These are phyloP conservation scores for Ramalina intermedia DNA, from an alignment of 495 filamentous ascomycete species.

Conservation along the genomic window DNA sequence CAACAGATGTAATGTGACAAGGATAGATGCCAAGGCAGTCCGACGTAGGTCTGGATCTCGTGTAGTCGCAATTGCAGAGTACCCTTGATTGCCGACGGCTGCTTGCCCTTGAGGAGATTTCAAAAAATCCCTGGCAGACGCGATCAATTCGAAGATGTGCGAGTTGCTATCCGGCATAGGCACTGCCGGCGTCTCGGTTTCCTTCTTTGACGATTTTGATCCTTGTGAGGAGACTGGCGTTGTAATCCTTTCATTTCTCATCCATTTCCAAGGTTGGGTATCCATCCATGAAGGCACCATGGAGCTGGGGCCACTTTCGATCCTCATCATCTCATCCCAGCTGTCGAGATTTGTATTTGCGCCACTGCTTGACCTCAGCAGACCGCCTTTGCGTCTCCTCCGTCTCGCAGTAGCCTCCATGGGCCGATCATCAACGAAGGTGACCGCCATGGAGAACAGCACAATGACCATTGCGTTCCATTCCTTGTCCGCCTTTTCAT, in stretches of 20 bases:
- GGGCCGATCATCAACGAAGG: slow-evolving; percentile 28
- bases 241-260: slow-evolving; percentile 34
- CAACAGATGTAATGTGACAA: slow-evolving; percentile 70
- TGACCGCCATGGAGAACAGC: slow-evolving; percentile 47
- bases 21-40: slow-evolving; percentile 47
- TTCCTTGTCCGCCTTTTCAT: slow-evolving; percentile 43
- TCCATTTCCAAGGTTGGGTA: slow-evolving; percentile 59
- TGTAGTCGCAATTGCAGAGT: slow-evolving; percentile 44
- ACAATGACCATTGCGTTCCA: slow-evolving; percentile 68
- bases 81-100: slow-evolving; percentile 38
- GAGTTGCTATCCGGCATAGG: slow-evolving; percentile 14
- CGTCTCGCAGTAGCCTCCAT: slow-evolving; percentile 21
- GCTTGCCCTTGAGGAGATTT: slow-evolving; percentile 36
- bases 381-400: slow-evolving; percentile 34
- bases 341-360: slow-evolving; percentile 39
- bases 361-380: slow-evolving; percentile 47
- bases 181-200: background rate
- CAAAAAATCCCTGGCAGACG: slow-evolving; percentile 41
- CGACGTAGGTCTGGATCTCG: slow-evolving; percentile 39
- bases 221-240: background rate
- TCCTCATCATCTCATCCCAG: slow-evolving; percentile 46
- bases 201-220: background rate
- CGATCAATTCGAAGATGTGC: slow-evolving; percentile 29
- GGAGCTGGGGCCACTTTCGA: slow-evolving; percentile 41
- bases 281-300: slow-evolving; percentile 50